phyloP scores from a whole-genome alignment of 208 protist genomes.

The Acanthamoeba healyi region DNA sequence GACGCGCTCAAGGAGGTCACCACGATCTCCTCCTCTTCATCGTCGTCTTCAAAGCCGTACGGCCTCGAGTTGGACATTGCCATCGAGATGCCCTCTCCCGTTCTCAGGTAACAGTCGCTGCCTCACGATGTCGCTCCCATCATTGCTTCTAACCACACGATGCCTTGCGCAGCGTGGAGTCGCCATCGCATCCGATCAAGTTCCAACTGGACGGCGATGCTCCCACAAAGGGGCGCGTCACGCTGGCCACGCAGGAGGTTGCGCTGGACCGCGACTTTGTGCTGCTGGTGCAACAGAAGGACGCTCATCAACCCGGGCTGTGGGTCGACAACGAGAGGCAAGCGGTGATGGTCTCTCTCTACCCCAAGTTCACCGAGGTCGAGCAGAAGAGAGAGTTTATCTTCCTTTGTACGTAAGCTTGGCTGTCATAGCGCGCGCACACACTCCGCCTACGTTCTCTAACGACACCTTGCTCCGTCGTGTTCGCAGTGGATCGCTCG shows the following conservation, averaged over 20 bases:
- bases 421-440: too few species aligned
- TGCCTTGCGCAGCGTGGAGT: conserved; percentile 39
- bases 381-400: conserved; percentile 33
- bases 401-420: conserved; percentile 45
- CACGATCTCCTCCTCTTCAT: neutral
- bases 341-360: conserved; percentile 35
- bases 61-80: conserved; percentile 55
- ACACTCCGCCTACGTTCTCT: too few species aligned
- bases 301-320: neutral
- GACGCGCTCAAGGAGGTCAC: neutral
- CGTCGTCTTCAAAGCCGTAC: neutral
- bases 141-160: too few species aligned
- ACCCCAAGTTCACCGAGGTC: neutral
- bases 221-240: neutral
- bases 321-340: conserved; percentile 56
- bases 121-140: too few species aligned
- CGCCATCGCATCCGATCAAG: conserved; percentile 59
- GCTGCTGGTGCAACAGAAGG: conserved; percentile 57
- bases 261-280: conserved; percentile 60
- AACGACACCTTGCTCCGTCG: neutral
- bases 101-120: conserved; percentile 27
- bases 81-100: conserved; percentile 49
- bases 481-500: conserved; percentile 78
- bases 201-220: neutral
- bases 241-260: neutral